Percentiles rank a stretch among this genome's conserved stretches.
Conservation (phyloP, 352 stramenopile species). For the Phytophthora hibernalis region DNA sequence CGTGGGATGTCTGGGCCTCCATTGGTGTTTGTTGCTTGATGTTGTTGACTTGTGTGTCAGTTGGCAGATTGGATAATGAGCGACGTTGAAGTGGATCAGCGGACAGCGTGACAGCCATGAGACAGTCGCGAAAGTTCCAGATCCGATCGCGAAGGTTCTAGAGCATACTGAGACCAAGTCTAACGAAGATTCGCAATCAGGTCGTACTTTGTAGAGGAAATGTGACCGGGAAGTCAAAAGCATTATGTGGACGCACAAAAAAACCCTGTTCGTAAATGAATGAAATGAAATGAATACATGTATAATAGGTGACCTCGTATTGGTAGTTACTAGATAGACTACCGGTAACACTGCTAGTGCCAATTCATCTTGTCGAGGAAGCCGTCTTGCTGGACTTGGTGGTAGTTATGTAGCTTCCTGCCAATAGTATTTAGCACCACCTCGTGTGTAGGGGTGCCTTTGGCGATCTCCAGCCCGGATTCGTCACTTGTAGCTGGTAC, state of each 20-base stretch:
- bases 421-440: not conserved
- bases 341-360: no score
- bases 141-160: constrained; percentile 33
- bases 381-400: not conserved
- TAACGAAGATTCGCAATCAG: not conserved
- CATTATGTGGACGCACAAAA: no score
- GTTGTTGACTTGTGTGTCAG: constrained; percentile 26
- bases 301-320: no score
- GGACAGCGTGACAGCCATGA: not conserved
- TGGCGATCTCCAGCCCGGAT: not conserved
- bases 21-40: constrained; percentile 20
- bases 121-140: constrained; percentile 26
- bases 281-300: no score
- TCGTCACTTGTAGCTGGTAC: not conserved
- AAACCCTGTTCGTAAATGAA: no score
- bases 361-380: not conserved
- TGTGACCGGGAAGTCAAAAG: not conserved
- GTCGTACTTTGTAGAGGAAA: not conserved
- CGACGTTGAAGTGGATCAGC: constrained; percentile 28
- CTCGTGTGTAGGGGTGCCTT: not conserved
- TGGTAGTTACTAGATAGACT: no score
- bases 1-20: constrained; percentile 36
- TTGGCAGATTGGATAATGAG: constrained; percentile 41
- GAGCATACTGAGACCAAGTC: constrained; percentile 22
- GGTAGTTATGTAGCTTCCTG: not conserved